Conservation (phyloP, 352 stramenopile genomes). For the Globisporangium solare region DNA sequence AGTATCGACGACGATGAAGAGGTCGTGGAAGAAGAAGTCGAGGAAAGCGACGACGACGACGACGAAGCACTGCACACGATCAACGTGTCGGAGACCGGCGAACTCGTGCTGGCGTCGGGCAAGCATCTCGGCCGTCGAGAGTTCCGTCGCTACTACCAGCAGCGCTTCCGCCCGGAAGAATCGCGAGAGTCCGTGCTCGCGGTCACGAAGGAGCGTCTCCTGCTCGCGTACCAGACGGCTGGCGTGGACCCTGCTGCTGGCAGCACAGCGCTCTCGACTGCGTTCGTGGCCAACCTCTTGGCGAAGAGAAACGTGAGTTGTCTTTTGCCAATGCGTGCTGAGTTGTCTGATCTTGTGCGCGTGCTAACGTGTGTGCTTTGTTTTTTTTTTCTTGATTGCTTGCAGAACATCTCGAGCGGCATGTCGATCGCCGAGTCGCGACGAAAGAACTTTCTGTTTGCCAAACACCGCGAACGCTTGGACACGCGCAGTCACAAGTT, state of each 20-base stretch:
- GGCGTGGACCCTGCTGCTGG: slow-evolving; percentile 53
- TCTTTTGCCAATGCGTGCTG: not conserved
- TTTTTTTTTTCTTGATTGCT: slow-evolving; percentile 9
- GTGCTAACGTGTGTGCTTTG: slow-evolving; percentile 1
- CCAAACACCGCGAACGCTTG: slow-evolving; percentile 77
- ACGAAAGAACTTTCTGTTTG: slow-evolving; percentile 64
- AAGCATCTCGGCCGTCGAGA: slow-evolving; percentile 84
- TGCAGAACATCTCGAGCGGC: slow-evolving; percentile 66
- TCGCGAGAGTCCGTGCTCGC: slow-evolving; percentile 68
- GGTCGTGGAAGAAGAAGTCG: slow-evolving; percentile 47
- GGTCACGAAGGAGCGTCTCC: slow-evolving; percentile 69
- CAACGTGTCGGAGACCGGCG: slow-evolving; percentile 83
- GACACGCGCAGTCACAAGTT: slow-evolving; percentile 84
- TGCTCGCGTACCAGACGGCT: slow-evolving; percentile 70
- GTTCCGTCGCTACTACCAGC: slow-evolving; percentile 89
- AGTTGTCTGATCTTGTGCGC: not conserved
- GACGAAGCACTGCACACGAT: slow-evolving; percentile 48
- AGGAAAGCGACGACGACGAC: slow-evolving; percentile 44
- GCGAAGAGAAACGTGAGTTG: slow-evolving; percentile 63
- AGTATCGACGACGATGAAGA: slow-evolving; percentile 74
- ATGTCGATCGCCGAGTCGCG: slow-evolving; percentile 70
- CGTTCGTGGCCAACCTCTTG: slow-evolving; percentile 79
- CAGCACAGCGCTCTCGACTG: slow-evolving; percentile 67
- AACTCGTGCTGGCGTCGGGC: slow-evolving; percentile 84
- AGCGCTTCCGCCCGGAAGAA: slow-evolving; percentile 82